Evolutionary conservation across 2,329 filamentous ascomycete species (phyloP).

Genomic region (Arthrobotrys megalospora): DNA sequence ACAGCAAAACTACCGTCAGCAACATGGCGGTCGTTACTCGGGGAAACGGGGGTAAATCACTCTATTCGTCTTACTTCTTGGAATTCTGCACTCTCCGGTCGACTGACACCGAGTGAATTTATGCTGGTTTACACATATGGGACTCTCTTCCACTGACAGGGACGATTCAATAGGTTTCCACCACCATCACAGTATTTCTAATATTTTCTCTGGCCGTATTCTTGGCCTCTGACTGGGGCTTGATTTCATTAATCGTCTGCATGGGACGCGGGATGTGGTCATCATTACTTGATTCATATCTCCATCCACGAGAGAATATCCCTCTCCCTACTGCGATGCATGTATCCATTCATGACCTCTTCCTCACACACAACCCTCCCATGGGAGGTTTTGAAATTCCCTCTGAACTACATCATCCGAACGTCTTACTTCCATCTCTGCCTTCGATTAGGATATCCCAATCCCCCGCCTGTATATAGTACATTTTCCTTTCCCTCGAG

Average conservation of each 20-base stretch:
- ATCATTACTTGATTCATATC: background rate
- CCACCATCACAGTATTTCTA: background rate
- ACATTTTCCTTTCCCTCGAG: background rate
- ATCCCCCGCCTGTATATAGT: background rate
- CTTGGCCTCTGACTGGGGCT: too few species aligned
- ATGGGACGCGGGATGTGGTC: background rate
- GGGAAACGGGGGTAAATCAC: constrained; percentile 19
- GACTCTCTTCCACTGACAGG: background rate
- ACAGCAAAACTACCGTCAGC: constrained; percentile 3
- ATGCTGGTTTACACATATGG: background rate
- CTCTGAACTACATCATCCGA: background rate
- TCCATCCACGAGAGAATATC: background rate
- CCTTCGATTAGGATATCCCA: background rate
- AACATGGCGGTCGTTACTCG: background rate
- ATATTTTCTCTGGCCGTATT: background rate
- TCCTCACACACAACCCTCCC: background rate
- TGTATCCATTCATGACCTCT: background rate
- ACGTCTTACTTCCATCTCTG: background rate
- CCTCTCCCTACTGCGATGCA: background rate
- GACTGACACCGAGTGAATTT: background rate
- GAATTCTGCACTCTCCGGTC: background rate
- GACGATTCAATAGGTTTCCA: background rate
- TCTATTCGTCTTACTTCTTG: background rate
- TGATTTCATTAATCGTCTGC: background rate
- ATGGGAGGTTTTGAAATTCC: background rate